phyloP scores from a whole-genome alignment of 2,329 filamentous ascomycete genomes.

The Hypomyces rosellus region DNA sequence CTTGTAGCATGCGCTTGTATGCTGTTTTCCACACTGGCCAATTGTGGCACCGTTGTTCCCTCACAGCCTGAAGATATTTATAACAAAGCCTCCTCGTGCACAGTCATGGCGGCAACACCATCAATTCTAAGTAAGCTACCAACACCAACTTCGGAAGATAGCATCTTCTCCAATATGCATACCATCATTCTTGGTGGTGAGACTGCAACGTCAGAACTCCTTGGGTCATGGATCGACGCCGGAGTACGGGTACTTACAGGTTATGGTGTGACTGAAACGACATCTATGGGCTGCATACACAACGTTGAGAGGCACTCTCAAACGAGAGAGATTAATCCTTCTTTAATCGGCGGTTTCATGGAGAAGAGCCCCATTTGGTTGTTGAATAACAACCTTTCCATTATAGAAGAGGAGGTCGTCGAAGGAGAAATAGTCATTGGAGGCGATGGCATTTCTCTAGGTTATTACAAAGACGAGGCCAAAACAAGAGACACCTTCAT shows the following conservation, averaged over 20 bases:
- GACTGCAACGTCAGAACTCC: conserved; percentile 1
- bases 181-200: conserved; percentile 7
- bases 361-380: neutral
- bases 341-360: conserved; percentile 1
- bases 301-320: neutral
- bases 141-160: neutral
- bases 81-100: conserved; percentile 6
- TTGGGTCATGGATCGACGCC: conserved; percentile 2
- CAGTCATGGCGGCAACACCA: conserved; percentile 7
- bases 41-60: conserved; percentile 6
- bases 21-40: conserved; percentile 7
- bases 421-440: conserved; percentile 8
- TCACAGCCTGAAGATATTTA: conserved; percentile 5
- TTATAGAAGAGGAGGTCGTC: neutral
- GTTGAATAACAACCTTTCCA: neutral
- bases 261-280: conserved; percentile 9
- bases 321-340: conserved; percentile 1
- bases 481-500: neutral
- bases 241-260: conserved; percentile 4
- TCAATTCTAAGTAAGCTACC: conserved; percentile 1
- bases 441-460: conserved; percentile 4
- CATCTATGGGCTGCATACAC: conserved; percentile 6
- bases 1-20: conserved; percentile 8
- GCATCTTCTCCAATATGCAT: conserved; percentile 3
- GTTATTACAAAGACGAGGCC: conserved; percentile 5